Evolutionary conservation across 257 asterid species (phyloP), one percentile per base, ranked within the genome.

Genomic region (Nicotiana knightiana): DNA sequence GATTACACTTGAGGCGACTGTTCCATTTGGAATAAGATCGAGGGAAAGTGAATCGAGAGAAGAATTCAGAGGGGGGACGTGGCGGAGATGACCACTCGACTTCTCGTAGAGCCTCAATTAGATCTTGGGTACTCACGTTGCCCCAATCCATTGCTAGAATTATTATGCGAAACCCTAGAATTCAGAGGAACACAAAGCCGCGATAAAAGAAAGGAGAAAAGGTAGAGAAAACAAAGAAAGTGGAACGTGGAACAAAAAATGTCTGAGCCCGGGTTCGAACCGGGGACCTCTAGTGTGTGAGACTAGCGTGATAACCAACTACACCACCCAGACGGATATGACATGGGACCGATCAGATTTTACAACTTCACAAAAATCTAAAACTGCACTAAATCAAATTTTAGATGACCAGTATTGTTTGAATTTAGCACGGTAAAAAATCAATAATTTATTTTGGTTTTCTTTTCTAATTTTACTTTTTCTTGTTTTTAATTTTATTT

Each of bases 211-310:
- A 35, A 55, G 18, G 9, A 59, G 10, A 59, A 15, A 59, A 7
- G 11, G 65, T 3, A n/a, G 30, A 59, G 30, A 21, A n/a, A 59
- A 59, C 15, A 24, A 64, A 11, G 67, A 32, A 26, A 24, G 17
- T 26, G 67, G n/a, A 64, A 2, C 15, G 2, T 64, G 70, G n/a
- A 39, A 6, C 8, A 32, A 63, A 35, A 11, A 30, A 4, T 89
- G 88, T 93, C 97, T 94, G 92, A 96, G 97, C 97, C 97, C 97
- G 97, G 98, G 97, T 90, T 96, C 97, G 97, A 96, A 96, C 98
- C 93, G 96, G 98, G 98, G 97, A 96, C 97, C 97, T 93, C 97
- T 94, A 91, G 97, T 92, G 98, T 96, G 98, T 89, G 97, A 96
- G 97, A 94, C 98, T 92, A 96, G 97, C 96, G 97, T 96, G 98